phyloP scores from a whole-genome alignment of 176 grass and related monocot species.

The Zoysia japonica region DNA sequence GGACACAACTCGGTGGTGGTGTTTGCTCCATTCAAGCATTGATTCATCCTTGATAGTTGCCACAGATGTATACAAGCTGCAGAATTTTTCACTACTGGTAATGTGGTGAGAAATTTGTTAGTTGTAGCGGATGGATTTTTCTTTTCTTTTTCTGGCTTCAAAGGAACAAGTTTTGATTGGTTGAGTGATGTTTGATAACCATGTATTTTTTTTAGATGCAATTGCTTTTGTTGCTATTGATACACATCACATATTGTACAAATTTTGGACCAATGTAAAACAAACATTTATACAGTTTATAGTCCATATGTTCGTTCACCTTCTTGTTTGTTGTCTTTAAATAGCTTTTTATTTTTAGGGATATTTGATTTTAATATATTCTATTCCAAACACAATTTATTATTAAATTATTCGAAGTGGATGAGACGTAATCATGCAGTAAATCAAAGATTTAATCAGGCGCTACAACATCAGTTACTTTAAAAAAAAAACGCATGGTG shows the following conservation, averaged over 20 bases:
- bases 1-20: conserved; percentile 66
- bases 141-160: neutral
- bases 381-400: neutral
- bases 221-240: conserved; percentile 22
- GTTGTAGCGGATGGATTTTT: conserved; percentile 12
- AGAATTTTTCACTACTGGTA: neutral
- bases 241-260: neutral
- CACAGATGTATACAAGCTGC: conserved; percentile 11
- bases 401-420: neutral
- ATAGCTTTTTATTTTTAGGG: too few relatives aligned
- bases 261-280: conserved; percentile 2
- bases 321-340: neutral
- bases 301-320: too few relatives aligned
- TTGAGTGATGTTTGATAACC: conserved; percentile 15
- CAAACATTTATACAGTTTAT: neutral
- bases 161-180: conserved; percentile 35
- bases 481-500: neutral
- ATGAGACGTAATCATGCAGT: neutral
- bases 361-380: neutral
- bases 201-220: conserved; percentile 1
- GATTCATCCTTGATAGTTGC: conserved; percentile 18
- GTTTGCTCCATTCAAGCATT: conserved; percentile 62
- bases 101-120: conserved; percentile 26
- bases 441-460: neutral
- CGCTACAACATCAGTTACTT: too few relatives aligned